These are phyloP conservation scores for Eimeria sp. DNA, from an alignment of 169 alveolate genomes.

Conservation along the genomic window DNA sequence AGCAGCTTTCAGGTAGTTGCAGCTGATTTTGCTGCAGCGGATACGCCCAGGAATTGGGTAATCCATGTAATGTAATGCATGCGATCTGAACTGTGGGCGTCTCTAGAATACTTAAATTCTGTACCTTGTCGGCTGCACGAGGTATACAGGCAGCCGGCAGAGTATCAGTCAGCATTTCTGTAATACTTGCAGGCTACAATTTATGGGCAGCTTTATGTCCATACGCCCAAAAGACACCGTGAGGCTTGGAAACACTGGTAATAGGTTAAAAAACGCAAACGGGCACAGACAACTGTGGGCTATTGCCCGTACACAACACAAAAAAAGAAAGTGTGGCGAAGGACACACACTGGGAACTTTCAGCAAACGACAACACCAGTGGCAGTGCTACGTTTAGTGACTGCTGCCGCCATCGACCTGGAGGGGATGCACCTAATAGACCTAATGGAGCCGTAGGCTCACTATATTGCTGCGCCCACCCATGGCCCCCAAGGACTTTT, in stretches of 20 bases:
- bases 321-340: background rate
- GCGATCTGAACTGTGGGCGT: background rate
- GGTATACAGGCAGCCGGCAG: too few species aligned
- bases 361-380: background rate
- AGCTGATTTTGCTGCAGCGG: background rate
- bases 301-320: background rate
- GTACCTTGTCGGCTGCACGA: background rate
- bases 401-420: background rate
- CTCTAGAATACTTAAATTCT: background rate
- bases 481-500: background rate
- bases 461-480: background rate
- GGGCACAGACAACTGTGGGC: background rate
- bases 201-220: background rate
- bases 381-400: background rate
- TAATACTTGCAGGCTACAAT: background rate
- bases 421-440: background rate
- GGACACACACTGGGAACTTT: background rate
- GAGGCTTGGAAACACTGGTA: background rate
- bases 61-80: background rate
- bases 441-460: background rate
- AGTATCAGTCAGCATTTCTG: too few species aligned
- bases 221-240: background rate
- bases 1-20: background rate
- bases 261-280: background rate
- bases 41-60: background rate